phyloP scores from a whole-genome alignment of 805 yeast genomes.

The Candida manassasensis region DNA sequence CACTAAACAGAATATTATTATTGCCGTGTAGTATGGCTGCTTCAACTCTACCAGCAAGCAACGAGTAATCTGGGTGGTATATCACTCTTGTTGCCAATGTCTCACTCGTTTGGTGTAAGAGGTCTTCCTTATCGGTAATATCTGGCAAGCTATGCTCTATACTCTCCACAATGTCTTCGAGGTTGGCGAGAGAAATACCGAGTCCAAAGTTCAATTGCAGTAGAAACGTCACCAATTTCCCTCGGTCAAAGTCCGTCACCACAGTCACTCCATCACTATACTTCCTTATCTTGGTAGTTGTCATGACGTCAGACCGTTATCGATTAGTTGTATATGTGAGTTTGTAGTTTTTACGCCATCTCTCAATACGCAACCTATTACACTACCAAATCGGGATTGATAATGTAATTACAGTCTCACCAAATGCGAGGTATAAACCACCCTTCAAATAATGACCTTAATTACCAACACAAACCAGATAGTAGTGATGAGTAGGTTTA shows the following conservation, averaged over 20 bases:
- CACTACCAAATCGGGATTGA: constrained; percentile 4
- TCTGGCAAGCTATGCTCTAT: constrained; percentile 18
- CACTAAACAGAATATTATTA: constrained; percentile 19
- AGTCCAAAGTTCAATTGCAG: constrained; percentile 11
- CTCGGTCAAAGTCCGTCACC: constrained; percentile 6
- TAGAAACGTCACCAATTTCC: constrained; percentile 10
- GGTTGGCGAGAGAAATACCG: constrained; percentile 10
- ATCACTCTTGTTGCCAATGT: constrained; percentile 29
- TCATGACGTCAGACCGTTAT: background rate
- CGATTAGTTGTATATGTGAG: background rate
- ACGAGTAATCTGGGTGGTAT: constrained; percentile 31
- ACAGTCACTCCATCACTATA: background rate
- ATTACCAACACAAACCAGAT: too few relatives aligned
- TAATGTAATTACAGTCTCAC: too few relatives aligned
- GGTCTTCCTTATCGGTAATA: constrained; percentile 13
- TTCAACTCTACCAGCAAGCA: constrained; percentile 35
- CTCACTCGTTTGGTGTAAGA: constrained; percentile 29
- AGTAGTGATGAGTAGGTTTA: too few relatives aligned
- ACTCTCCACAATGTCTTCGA: constrained; percentile 14
- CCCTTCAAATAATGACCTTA: too few relatives aligned
- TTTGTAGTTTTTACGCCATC: background rate
- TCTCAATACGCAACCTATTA: constrained; percentile 4
- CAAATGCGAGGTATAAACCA: too few relatives aligned
- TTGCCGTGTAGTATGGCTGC: constrained; percentile 23
- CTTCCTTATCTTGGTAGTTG: background rate